These are phyloP conservation scores for Syzygium oleosum DNA, from an alignment of 345 rosid genomes.

Conservation along the genomic window DNA sequence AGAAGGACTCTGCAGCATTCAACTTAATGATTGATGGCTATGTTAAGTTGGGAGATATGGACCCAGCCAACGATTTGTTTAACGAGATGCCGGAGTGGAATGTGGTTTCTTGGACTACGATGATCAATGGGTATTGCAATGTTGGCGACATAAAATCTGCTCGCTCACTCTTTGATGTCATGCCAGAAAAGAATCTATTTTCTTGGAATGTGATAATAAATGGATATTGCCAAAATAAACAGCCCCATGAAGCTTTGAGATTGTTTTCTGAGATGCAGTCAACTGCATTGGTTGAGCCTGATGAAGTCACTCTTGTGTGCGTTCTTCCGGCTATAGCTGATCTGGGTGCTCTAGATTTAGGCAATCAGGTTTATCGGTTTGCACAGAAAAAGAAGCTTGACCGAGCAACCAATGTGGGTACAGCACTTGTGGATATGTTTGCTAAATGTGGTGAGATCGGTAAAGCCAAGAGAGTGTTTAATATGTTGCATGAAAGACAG, in stretches of 20 bases:
- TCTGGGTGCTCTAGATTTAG: conserved; percentile 60
- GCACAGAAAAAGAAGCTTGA: conserved; percentile 43
- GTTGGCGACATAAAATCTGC: conserved; percentile 45
- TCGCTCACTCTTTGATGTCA: conserved; percentile 44
- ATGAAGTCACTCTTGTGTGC: conserved; percentile 56
- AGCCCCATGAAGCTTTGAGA: conserved; percentile 54
- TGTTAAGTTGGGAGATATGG: conserved; percentile 57
- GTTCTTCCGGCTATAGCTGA: conserved; percentile 74
- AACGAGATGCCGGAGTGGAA: conserved; percentile 41
- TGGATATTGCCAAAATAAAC: conserved; percentile 61
- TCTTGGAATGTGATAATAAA: conserved; percentile 84
- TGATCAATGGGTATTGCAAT: conserved; percentile 63
- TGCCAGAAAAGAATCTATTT: conserved; percentile 55
- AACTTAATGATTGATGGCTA: conserved; percentile 66
- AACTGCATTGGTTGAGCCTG: conserved; percentile 42
- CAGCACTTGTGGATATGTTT: conserved; percentile 77
- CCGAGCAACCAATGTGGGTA: conserved; percentile 38
- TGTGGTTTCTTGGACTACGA: conserved; percentile 68
- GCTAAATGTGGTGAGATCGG: conserved; percentile 67
- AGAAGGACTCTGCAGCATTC: conserved; percentile 37
- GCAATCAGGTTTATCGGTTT: conserved; percentile 51
- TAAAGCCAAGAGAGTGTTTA: conserved; percentile 38
- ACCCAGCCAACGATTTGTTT: conserved; percentile 45
- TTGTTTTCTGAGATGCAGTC: conserved; percentile 60
- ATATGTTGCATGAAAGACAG: conserved; percentile 34